These are phyloP conservation scores for Cladobotryum protrusum DNA, from an alignment of 2,329 filamentous ascomycete genomes.

Conservation along the genomic window DNA sequence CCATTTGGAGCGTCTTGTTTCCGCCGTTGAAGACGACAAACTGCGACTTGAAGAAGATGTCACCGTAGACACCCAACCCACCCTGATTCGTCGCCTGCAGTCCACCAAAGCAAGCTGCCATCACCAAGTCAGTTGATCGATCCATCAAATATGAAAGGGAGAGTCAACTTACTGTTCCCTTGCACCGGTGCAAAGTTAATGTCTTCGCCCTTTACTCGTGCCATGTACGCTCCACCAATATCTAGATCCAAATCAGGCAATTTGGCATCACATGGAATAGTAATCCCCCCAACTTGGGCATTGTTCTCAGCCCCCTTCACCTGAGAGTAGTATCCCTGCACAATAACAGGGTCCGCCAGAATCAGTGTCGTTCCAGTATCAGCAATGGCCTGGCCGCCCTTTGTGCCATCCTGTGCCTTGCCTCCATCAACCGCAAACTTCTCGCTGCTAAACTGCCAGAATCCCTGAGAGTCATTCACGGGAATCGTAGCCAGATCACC, in stretches of 20 bases:
- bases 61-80: constrained; percentile 55
- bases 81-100: constrained; percentile 50
- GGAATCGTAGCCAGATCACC: constrained; percentile 55
- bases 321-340: constrained; percentile 42
- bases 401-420: constrained; percentile 26
- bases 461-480: constrained; percentile 56
- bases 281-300: constrained; percentile 37
- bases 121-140: not conserved
- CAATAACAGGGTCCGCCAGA: constrained; percentile 49
- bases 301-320: constrained; percentile 39
- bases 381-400: constrained; percentile 41
- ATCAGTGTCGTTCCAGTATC: constrained; percentile 60
- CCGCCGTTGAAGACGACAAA: constrained; percentile 53
- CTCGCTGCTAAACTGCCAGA: constrained; percentile 52
- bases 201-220: constrained; percentile 46
- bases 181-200: constrained; percentile 48
- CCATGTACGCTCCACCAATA: constrained; percentile 51
- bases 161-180: constrained; percentile 41
- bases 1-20: constrained; percentile 49
- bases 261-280: constrained; percentile 38
- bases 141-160: not conserved
- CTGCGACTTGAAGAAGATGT: constrained; percentile 57
- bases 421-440: constrained; percentile 48
- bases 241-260: constrained; percentile 48
- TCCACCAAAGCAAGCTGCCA: constrained; percentile 58